Evolutionary conservation across 2,329 filamentous ascomycete species (phyloP).

Genomic region (Daldinia sp.): DNA sequence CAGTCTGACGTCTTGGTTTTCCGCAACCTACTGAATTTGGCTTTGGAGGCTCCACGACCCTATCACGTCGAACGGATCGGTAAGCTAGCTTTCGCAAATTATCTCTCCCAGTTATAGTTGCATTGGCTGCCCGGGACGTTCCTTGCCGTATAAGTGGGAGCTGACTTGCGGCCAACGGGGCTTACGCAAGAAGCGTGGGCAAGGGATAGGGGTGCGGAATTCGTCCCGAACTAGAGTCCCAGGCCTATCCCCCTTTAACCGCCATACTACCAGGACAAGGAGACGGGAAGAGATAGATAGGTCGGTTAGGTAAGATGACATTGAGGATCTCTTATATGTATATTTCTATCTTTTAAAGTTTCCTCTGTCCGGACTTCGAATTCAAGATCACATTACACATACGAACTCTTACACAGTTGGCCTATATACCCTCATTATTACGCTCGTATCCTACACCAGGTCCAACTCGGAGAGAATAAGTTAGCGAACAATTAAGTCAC

Average conservation of each 20-base stretch:
- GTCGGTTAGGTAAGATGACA: conserved; percentile 3
- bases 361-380: conserved; percentile 4
- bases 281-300: conserved; percentile 47
- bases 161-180: not conserved
- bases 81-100: conserved; percentile 6
- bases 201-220: conserved; percentile 38
- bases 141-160: not conserved
- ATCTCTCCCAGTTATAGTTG: not conserved
- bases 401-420: not conserved
- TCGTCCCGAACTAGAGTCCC: conserved; percentile 35
- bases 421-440: not conserved
- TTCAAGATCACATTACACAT: not conserved
- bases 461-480: not conserved
- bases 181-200: not conserved
- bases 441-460: too few relatives aligned
- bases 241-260: conserved; percentile 40
- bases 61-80: conserved; percentile 1
- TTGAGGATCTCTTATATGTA: not conserved
- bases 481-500: not conserved
- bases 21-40: conserved; percentile 17
- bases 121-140: conserved; percentile 1
- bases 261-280: conserved; percentile 24
- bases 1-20: conserved; percentile 38
- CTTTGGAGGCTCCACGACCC: conserved; percentile 17
- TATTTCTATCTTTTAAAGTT: conserved; percentile 7